Conservation (phyloP, 2,329 filamentous ascomycete genomes). For the Epichloe hybrida region DNA sequence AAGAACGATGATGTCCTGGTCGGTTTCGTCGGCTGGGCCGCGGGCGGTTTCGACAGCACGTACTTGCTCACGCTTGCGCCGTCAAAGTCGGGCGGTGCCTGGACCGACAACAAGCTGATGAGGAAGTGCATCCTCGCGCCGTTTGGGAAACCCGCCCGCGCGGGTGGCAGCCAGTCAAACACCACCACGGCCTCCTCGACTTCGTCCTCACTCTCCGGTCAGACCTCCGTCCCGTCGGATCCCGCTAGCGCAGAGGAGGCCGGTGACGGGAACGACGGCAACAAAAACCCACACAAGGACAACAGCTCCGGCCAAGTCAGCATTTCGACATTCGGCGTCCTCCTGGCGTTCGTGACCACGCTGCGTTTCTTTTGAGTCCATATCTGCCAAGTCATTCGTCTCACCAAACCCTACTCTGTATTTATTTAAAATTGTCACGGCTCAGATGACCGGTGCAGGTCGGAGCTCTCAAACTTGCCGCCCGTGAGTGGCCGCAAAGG, state of each 20-base stretch:
- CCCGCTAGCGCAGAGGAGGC: background rate
- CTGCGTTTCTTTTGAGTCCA: background rate
- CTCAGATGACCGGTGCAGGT: no score
- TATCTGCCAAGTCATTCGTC: no score
- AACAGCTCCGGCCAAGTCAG: background rate
- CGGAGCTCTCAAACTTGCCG: no score
- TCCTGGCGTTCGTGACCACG: background rate
- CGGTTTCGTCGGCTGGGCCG: slow-evolving; percentile 33
- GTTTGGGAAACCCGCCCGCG: slow-evolving; percentile 10
- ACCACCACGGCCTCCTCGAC: background rate
- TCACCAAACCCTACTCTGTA: no score
- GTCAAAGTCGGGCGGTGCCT: slow-evolving; percentile 10
- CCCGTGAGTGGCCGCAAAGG: no score
- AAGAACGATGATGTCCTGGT: slow-evolving; percentile 32
- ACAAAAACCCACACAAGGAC: background rate
- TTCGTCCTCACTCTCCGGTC: background rate
- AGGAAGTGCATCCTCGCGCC: slow-evolving; percentile 27
- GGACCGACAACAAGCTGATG: slow-evolving; percentile 27
- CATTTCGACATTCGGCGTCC: background rate
- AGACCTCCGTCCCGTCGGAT: background rate
- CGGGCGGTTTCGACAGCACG: slow-evolving; percentile 27
- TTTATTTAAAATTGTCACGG: no score
- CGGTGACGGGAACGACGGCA: background rate
- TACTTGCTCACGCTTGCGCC: slow-evolving; percentile 33
- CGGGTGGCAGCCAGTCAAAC: background rate